Evolutionary conservation across 106 monocot genomes (phyloP).

Genomic region (Dioscorea alata): DNA sequence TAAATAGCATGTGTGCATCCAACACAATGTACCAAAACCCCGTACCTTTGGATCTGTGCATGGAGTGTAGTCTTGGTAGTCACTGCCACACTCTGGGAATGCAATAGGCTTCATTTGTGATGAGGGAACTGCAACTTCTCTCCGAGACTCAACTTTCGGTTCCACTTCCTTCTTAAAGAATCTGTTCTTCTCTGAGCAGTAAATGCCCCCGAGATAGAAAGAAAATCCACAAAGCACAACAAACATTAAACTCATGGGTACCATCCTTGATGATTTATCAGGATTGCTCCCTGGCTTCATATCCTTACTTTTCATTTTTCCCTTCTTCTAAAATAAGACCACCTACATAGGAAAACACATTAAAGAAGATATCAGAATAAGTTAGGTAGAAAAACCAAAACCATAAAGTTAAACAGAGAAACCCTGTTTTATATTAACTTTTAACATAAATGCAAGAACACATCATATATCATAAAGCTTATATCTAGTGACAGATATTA

Average conservation of each 20-base stretch:
- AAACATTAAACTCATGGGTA: conserved; percentile 53
- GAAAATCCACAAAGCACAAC: conserved; percentile 67
- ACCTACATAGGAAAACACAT: not conserved
- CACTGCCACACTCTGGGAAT: conserved; percentile 65
- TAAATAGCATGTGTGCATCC: too few species aligned
- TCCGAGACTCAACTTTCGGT: conserved; percentile 11
- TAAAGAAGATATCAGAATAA: not conserved
- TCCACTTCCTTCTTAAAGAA: conserved; percentile 21
- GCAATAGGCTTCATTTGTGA: conserved; percentile 35
- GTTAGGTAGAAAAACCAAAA: not conserved
- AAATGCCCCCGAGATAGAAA: conserved; percentile 79
- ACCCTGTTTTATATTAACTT: too few species aligned
- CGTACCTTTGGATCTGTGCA: conserved; percentile 96
- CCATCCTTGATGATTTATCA: conserved; percentile 37
- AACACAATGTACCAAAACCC: too few species aligned
- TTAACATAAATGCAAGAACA: too few species aligned
- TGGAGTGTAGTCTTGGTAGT: conserved; percentile 93
- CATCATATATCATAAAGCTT: too few species aligned
- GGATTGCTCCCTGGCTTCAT: conserved; percentile 27
- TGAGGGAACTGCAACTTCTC: conserved; percentile 25
- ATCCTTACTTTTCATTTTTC: conserved; percentile 72
- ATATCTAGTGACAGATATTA: too few species aligned
- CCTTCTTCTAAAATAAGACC: not conserved
- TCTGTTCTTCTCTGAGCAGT: conserved; percentile 48
- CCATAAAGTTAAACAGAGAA: not conserved